These are phyloP conservation scores for Candida sojae DNA, from an alignment of 1,139 yeast genomes.

Conservation along the genomic window DNA sequence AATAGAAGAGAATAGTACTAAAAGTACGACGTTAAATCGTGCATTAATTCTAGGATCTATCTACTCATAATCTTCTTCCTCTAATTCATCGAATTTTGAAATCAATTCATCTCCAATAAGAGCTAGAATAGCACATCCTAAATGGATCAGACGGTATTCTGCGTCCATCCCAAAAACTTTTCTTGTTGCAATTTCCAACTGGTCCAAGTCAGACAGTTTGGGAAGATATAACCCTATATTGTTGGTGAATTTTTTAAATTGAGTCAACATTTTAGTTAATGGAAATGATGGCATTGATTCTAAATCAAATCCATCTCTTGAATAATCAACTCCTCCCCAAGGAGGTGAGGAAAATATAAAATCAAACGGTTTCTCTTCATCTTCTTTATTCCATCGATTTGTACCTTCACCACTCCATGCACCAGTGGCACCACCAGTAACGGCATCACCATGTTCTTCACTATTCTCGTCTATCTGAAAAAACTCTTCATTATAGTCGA, in stretches of 20 bases:
- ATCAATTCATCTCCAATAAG: constrained; percentile 50
- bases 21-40: too few species aligned
- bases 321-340: constrained; percentile 91
- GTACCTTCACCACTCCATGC: too few species aligned
- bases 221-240: constrained; percentile 79
- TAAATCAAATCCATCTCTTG: constrained; percentile 47
- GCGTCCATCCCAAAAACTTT: constrained; percentile 46
- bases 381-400: background rate
- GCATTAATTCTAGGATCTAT: background rate
- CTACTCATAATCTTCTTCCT: background rate
- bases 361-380: constrained; percentile 38
- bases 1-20: too few species aligned
- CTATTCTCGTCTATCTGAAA: too few species aligned
- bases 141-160: constrained; percentile 45
- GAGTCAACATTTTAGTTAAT: constrained; percentile 44
- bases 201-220: constrained; percentile 61
- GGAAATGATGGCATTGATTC: constrained; percentile 49
- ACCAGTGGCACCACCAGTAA: too few species aligned
- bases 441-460: too few species aligned
- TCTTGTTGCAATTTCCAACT: constrained; percentile 50
- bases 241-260: constrained; percentile 42
- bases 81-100: constrained; percentile 8
- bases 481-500: too few species aligned
- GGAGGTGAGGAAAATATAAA: constrained; percentile 88
- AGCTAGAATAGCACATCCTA: constrained; percentile 49